phyloP scores from a whole-genome alignment of 2,329 filamentous ascomycete species.

The Hymenoscyphus linearis region DNA sequence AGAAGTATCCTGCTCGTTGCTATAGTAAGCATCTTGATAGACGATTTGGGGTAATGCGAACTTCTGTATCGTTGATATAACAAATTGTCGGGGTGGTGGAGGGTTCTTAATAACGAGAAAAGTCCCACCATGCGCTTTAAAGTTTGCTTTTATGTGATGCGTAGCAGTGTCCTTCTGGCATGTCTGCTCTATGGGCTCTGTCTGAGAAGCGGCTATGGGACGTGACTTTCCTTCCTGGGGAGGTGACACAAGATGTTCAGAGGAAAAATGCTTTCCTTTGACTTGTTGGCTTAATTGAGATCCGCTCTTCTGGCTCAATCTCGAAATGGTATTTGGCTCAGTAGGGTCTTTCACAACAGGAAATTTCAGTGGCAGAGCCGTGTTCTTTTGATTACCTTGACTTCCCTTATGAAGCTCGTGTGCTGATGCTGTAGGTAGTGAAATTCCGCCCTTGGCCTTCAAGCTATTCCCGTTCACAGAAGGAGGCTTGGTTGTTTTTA shows the following conservation, averaged over 20 bases:
- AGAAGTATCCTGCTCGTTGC: slow-evolving; percentile 77
- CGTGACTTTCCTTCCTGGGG: not conserved
- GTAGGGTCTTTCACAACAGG: slow-evolving; percentile 72
- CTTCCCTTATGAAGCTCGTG: not conserved
- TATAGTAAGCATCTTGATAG: slow-evolving; percentile 83
- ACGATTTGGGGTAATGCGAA: slow-evolving; percentile 60
- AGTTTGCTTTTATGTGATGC: slow-evolving; percentile 13
- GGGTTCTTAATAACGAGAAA: slow-evolving; percentile 33
- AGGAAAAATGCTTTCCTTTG: slow-evolving; percentile 37
- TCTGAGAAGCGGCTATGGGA: not conserved
- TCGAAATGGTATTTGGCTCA: slow-evolving; percentile 55
- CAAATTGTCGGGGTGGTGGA: slow-evolving; percentile 41
- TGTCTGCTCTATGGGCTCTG: not conserved
- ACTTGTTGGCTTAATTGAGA: slow-evolving; percentile 43
- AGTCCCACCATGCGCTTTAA: slow-evolving; percentile 7
- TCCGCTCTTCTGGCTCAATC: slow-evolving; percentile 60
- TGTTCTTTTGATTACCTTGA: not conserved
- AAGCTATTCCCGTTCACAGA: not conserved
- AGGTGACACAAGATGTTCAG: slow-evolving; percentile 24
- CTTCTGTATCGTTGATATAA: slow-evolving; percentile 52
- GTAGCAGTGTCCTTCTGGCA: not conserved
- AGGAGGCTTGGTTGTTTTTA: not conserved
- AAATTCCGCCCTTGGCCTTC: not conserved
- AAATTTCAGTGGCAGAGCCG: slow-evolving; percentile 51
- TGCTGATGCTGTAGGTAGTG: not conserved